Evolutionary conservation across 2,329 filamentous ascomycete genomes (phyloP).

Genomic region (Fusarium sp.): DNA sequence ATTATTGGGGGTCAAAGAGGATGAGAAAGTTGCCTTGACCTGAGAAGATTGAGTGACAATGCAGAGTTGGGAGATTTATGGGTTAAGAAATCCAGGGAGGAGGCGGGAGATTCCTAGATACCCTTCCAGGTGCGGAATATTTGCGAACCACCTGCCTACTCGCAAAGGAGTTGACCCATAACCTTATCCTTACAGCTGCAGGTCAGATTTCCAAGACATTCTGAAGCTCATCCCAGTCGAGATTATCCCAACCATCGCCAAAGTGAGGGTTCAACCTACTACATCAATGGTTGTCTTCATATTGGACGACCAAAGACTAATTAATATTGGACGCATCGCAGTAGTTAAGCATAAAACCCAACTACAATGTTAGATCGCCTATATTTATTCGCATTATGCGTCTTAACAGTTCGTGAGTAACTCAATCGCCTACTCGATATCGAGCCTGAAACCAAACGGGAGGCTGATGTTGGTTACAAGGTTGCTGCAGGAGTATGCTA

Average conservation of each 20-base stretch:
- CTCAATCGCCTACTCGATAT: background rate
- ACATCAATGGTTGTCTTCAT: background rate
- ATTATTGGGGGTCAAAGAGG: background rate
- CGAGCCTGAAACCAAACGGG: background rate
- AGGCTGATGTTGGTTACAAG: conserved; percentile 20
- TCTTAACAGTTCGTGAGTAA: background rate
- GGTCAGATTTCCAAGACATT: background rate
- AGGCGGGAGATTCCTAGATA: background rate
- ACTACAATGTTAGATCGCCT: background rate
- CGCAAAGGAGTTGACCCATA: background rate
- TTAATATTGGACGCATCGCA: background rate
- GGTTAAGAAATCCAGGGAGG: background rate
- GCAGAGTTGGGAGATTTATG: background rate
- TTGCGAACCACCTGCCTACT: background rate
- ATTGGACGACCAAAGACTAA: background rate
- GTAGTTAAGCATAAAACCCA: too few species aligned
- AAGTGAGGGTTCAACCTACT: background rate
- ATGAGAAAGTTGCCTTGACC: too few species aligned
- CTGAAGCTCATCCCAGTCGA: conserved; percentile 1
- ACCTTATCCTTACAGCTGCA: conserved; percentile 13
- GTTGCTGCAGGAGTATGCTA: conserved; percentile 1
- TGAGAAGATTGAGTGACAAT: background rate
- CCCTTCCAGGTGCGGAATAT: background rate
- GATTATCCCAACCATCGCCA: background rate
- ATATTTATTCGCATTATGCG: background rate